These are phyloP conservation scores for Phytophthora cactorum DNA, from an alignment of 352 stramenopile species.

Conservation along the genomic window DNA sequence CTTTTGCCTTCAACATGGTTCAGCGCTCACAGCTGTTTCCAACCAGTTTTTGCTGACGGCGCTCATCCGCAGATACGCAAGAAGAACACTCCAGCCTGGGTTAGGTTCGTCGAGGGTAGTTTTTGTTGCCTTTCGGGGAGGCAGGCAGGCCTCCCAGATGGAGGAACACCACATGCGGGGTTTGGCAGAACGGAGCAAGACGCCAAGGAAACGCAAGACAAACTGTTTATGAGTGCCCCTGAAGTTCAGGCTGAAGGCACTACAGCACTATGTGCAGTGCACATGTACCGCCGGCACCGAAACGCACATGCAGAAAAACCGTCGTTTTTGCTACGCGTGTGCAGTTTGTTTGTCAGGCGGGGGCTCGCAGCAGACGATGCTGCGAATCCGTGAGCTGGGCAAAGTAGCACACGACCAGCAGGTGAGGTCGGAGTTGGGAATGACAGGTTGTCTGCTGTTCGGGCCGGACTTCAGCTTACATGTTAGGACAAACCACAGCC, in stretches of 20 bases:
- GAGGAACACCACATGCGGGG: background rate
- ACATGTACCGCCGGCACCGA: background rate
- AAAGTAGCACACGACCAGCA: constrained; percentile 9
- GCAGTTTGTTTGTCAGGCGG: no score
- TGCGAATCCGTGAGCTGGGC: background rate
- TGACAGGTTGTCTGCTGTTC: background rate
- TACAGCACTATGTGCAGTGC: no score
- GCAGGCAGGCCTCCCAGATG: background rate
- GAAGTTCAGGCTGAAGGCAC: background rate
- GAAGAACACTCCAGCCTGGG: background rate
- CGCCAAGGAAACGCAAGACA: background rate
- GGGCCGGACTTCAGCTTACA: no score
- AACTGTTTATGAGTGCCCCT: no score
- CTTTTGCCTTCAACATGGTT: no score
- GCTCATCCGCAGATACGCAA: background rate
- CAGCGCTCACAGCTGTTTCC: background rate
- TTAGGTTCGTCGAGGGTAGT: background rate
- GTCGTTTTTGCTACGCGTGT: no score
- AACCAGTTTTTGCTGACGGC: background rate
- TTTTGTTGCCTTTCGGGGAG: background rate
- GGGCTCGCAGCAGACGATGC: no score
- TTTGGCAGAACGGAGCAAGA: background rate
- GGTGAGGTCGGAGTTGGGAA: no score
- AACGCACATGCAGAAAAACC: background rate
- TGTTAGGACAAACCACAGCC: background rate